Conservation (phyloP, 192 early-diverging fungal species). For the Coemansia sp. region DNA sequence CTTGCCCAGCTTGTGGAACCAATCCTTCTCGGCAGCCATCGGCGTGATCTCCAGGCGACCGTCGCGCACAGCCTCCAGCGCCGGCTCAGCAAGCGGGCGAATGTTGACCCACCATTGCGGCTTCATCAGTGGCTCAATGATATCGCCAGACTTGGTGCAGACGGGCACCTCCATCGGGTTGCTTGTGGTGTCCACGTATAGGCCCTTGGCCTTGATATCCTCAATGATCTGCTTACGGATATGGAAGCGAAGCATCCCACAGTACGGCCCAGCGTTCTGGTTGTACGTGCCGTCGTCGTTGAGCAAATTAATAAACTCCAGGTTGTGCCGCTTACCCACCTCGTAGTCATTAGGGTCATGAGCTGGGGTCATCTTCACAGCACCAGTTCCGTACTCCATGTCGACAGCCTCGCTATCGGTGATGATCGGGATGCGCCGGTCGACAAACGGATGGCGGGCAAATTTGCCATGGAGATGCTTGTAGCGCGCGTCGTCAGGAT, state of each 20-base stretch:
- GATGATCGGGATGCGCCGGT: constrained; percentile 87
- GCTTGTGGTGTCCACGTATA: constrained; percentile 80
- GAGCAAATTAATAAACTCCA: constrained; percentile 95
- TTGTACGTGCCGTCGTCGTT: constrained; percentile 97
- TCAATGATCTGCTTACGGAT: constrained; percentile 84
- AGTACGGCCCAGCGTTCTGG: constrained; percentile 83
- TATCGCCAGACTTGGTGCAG: constrained; percentile 85
- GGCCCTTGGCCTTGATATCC: constrained; percentile 83
- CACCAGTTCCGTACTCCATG: constrained; percentile 94
- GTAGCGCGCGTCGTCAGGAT: constrained; percentile 91
- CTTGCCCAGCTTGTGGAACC: constrained; percentile 94
- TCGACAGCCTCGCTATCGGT: constrained; percentile 84
- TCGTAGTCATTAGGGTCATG: constrained; percentile 97
- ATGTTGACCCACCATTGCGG: constrained; percentile 99
- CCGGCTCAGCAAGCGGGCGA: constrained; percentile 80
- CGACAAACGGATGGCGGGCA: constrained; percentile 91
- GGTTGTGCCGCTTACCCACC: constrained; percentile 91
- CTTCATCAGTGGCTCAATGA: constrained; percentile 97
- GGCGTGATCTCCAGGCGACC: constrained; percentile 85
- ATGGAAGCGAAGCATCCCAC: constrained; percentile 91
- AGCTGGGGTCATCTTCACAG: constrained; percentile 98
- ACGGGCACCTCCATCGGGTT: constrained; percentile 94
- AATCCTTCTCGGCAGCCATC: constrained; percentile 84
- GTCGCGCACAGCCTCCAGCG: constrained; percentile 76
- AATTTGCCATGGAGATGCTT: constrained; percentile 93